Evolutionary conservation across 2,329 filamentous ascomycete genomes (phyloP).

Genomic region (Hirsutella thompsonii): DNA sequence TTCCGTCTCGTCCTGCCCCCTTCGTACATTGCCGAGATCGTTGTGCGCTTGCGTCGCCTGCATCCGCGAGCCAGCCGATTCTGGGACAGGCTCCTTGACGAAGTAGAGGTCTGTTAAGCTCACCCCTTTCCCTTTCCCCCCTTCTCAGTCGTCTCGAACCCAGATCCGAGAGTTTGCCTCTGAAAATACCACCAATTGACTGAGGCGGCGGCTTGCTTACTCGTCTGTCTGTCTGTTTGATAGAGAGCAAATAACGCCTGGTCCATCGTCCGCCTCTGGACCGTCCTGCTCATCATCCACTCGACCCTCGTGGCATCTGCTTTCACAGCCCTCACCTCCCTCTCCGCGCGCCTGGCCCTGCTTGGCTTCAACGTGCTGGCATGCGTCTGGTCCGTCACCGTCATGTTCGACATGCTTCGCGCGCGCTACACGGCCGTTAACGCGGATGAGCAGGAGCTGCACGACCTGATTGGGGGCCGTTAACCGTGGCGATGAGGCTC

Average conservation of each 20-base stretch:
- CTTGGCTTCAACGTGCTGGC: slow-evolving; percentile 4
- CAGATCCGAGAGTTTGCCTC: too few species aligned
- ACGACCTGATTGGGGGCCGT: slow-evolving; percentile 6
- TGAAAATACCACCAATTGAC: too few species aligned
- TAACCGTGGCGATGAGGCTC: not conserved
- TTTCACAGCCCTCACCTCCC: not conserved
- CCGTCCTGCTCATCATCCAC: not conserved
- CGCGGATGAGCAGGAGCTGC: slow-evolving; percentile 8
- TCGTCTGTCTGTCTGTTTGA: not conserved
- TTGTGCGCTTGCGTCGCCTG: slow-evolving; percentile 2
- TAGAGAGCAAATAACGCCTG: not conserved
- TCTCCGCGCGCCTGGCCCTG: slow-evolving; percentile 1
- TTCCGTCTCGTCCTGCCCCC: slow-evolving; percentile 2
- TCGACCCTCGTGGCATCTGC: not conserved
- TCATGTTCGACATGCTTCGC: slow-evolving; percentile 5
- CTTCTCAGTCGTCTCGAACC: not conserved
- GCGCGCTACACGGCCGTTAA: slow-evolving; percentile 5
- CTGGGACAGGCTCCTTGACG: slow-evolving; percentile 7
- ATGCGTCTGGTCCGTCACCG: slow-evolving; percentile 5
- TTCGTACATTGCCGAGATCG: slow-evolving; percentile 3
- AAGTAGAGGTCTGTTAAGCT: slow-evolving; percentile 7
- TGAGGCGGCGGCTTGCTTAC: too few species aligned
- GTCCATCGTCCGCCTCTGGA: not conserved
- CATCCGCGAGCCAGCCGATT: slow-evolving; percentile 5
- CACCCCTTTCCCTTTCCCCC: not conserved